Evolutionary conservation across 768 basidiomycete species (phyloP).

Genomic region (Phylloporus rhodoxanthus): DNA sequence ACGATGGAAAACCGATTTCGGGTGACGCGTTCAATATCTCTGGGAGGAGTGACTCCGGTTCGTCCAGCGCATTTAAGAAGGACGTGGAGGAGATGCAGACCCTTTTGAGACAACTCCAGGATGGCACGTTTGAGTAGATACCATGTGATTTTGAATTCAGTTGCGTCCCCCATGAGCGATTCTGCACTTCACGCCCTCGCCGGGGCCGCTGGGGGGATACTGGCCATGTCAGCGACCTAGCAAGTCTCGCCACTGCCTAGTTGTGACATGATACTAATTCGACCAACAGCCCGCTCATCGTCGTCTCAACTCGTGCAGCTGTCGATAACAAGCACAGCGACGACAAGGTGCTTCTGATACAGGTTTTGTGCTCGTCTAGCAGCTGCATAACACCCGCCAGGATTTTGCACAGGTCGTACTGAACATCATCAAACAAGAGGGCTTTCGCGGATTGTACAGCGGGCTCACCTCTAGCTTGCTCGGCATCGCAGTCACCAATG

Average conservation of each 20-base stretch:
- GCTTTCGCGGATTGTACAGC: slow-evolving; percentile 76
- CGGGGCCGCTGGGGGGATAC: slow-evolving; percentile 85
- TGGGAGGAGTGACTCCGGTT: slow-evolving; percentile 33
- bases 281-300: slow-evolving; percentile 71
- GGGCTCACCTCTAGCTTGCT: slow-evolving; percentile 81
- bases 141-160: slow-evolving; percentile 17
- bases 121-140: slow-evolving; percentile 18
- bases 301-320: slow-evolving; percentile 88
- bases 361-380: not conserved
- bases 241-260: slow-evolving; percentile 31
- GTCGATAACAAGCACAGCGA: slow-evolving; percentile 76
- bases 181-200: slow-evolving; percentile 82
- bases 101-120: slow-evolving; percentile 44
- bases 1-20: slow-evolving; percentile 61
- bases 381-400: slow-evolving; percentile 33
- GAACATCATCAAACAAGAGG: slow-evolving; percentile 80
- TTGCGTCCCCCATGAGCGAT: slow-evolving; percentile 50
- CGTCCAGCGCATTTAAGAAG: slow-evolving; percentile 54
- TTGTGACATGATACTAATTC: slow-evolving; percentile 1
- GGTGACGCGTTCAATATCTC: slow-evolving; percentile 49
- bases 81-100: slow-evolving; percentile 71
- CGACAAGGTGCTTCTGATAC: slow-evolving; percentile 50
- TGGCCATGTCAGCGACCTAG: slow-evolving; percentile 91
- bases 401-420: slow-evolving; percentile 59
- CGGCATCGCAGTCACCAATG: slow-evolving; percentile 91